A percentile compares a stretch with the other conserved stretches of the same genome.
Conservation (phyloP, 257 asterid genomes). For the Gentiana macrophylla region DNA sequence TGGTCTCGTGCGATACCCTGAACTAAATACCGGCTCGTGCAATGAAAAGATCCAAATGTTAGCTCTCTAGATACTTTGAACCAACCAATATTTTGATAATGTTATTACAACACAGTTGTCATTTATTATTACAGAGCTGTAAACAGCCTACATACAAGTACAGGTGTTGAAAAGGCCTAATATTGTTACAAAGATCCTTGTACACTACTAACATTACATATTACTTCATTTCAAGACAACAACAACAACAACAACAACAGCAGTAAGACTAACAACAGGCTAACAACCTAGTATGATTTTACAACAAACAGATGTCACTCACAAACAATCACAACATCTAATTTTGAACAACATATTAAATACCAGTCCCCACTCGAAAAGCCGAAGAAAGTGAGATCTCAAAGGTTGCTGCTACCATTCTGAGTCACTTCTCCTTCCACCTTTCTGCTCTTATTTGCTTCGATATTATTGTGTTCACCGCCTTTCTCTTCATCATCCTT, state of each 20-base stretch:
- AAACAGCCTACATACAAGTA: slow-evolving; percentile 9
- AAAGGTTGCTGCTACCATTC: slow-evolving; percentile 17
- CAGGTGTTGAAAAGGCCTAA: slow-evolving; percentile 14
- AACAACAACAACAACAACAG: slow-evolving; percentile 6
- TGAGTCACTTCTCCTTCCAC: slow-evolving; percentile 15
- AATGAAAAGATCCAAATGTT: no score
- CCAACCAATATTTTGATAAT: background rate
- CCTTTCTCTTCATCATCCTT: slow-evolving; percentile 4
- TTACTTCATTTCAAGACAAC: slow-evolving; percentile 7
- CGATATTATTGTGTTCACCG: no score
- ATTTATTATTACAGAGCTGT: slow-evolving; percentile 14
- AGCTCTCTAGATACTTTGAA: no score
- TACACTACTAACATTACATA: slow-evolving; percentile 5
- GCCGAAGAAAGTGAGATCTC: slow-evolving; percentile 11
- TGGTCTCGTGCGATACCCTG: no score
- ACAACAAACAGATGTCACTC: slow-evolving; percentile 16
- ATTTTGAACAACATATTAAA: slow-evolving; percentile 7
- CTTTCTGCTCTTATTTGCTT: slow-evolving; percentile 3
- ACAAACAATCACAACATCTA: slow-evolving; percentile 22
- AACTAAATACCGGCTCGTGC: no score
- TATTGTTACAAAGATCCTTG: slow-evolving; percentile 12
- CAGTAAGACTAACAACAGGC: slow-evolving; percentile 9
- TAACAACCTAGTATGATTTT: slow-evolving; percentile 13
- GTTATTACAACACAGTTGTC: slow-evolving; percentile 8
- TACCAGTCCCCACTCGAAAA: slow-evolving; percentile 9